Evolutionary conservation across 2,329 filamentous ascomycete species (phyloP), one percentile per base, ranked within the genome.

Genomic region (Fulvia fulva): DNA sequence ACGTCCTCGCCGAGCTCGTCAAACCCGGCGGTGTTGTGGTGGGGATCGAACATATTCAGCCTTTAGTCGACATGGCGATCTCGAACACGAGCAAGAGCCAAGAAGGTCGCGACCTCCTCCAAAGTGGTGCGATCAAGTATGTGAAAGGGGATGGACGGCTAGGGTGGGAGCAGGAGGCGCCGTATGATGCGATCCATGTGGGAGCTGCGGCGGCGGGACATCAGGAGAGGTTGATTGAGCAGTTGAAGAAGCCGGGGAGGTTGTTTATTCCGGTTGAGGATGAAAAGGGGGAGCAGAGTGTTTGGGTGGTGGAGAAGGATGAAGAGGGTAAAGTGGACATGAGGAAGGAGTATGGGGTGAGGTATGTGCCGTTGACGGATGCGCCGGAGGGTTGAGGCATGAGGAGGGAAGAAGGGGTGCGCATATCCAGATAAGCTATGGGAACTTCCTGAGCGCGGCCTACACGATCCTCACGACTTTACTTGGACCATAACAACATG

Each of bases 131-230:
- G 67, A 83, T 92, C 44, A 78, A 79, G 57, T 95, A 95, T 69
- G 80, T 92, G 1, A 80, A 85, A 0, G 91, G 86, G 0, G 92
- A 97, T 75, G 79, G 79, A 12, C 66, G 79, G 60, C 70, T 73
- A 55, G 79, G 79, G 2, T 80, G 73, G 72, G 57, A 52, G 26
- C 75, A 78, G 12, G 80, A 76, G 61, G 75, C 73, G 28, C 76
- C 85, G 0, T 99, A 93, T 80, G 91, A 97, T 80, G 92, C 89
- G 2, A 97, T 99, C 59, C 94, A 97, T 71, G 94, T 97, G 2
- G 94, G 94, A 0, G 94, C 94, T 0, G 89, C 91, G 7, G 93
- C 93, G 0, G 82, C 77, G 23, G 82, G 85, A 69, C 76, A 96
- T 55, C 92, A 96, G 71, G 71, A 82, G 19, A 82, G 83, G 59